Conservation (phyloP, 768 basidiomycete genomes). For the Termitomyces sp. region DNA sequence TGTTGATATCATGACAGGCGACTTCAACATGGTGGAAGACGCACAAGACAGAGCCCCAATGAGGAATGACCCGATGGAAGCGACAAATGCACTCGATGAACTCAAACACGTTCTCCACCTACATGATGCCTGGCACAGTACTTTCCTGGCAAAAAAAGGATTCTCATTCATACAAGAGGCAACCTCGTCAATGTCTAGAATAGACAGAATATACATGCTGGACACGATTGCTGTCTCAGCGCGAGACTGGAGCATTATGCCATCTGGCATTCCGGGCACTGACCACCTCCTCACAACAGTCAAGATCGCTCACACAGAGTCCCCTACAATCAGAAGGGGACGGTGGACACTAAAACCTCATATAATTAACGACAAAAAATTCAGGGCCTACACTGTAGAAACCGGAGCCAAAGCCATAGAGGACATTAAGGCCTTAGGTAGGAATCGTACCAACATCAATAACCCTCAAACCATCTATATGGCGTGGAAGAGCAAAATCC, state of each 20-base stretch:
- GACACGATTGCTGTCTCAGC: background rate
- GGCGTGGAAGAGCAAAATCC: background rate
- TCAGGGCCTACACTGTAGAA: background rate
- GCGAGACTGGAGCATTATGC: background rate
- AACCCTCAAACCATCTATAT: background rate
- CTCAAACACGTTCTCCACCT: no score
- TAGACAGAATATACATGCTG: no score
- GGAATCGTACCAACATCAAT: no score
- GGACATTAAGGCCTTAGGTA: background rate
- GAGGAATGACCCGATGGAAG: background rate
- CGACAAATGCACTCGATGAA: no score
- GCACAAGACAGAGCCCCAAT: no score
- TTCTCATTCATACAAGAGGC: no score
- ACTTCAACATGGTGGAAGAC: no score
- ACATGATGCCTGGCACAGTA: no score
- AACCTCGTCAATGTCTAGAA: no score
- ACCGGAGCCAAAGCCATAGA: background rate
- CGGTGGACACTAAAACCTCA: background rate
- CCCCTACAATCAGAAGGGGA: background rate
- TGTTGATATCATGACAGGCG: background rate
- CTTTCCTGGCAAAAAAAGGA: no score
- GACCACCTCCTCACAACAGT: no score
- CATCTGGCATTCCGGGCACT: background rate
- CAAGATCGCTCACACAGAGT: background rate
- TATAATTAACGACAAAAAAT: background rate